A percentile compares a stretch with the other conserved stretches of the same genome.
phyloP scores from a whole-genome alignment of 192 early-diverging fungal species.

The Pilaira anomala region DNA sequence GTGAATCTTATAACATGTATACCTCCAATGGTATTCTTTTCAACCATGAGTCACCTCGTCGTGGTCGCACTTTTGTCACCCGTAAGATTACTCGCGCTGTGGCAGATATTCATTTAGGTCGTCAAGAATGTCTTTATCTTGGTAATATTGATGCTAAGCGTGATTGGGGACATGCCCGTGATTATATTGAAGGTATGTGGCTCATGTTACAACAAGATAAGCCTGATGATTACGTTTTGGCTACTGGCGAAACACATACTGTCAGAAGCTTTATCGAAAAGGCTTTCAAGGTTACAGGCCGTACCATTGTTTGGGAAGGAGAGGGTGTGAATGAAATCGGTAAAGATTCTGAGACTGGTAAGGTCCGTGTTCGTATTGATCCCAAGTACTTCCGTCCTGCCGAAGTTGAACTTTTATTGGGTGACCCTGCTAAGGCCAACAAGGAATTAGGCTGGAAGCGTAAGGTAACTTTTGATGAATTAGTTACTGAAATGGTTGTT shows the following conservation, averaged over 20 bases:
- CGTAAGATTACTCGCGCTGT: slow-evolving; percentile 77
- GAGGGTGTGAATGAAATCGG: slow-evolving; percentile 59
- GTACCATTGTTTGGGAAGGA: slow-evolving; percentile 65
- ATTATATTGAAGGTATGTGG: slow-evolving; percentile 82
- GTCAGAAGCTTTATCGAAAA: slow-evolving; percentile 80
- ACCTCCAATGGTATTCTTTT: slow-evolving; percentile 78
- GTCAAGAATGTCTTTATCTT: slow-evolving; percentile 66
- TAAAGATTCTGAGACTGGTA: slow-evolving; percentile 50
- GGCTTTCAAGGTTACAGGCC: slow-evolving; percentile 61
- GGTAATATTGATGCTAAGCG: slow-evolving; percentile 78
- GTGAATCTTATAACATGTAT: slow-evolving; percentile 76
- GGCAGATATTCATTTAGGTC: slow-evolving; percentile 65
- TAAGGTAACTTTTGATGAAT: slow-evolving; percentile 65
- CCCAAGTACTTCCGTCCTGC: slow-evolving; percentile 76
- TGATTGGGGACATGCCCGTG: slow-evolving; percentile 81
- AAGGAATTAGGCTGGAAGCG: slow-evolving; percentile 62
- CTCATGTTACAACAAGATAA: slow-evolving; percentile 73
- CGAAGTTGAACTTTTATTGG: slow-evolving; percentile 73
- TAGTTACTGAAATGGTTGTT: slow-evolving; percentile 65
- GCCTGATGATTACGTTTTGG: slow-evolving; percentile 72
- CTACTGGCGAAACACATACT: slow-evolving; percentile 79
- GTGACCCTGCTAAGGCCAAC: slow-evolving; percentile 70
- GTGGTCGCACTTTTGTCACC: slow-evolving; percentile 75
- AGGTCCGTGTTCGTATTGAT: slow-evolving; percentile 62
- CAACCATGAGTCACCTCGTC: slow-evolving; percentile 74